These are phyloP conservation scores for Globisporangium recalcitrans DNA, from an alignment of 352 stramenopile species.

Conservation along the genomic window DNA sequence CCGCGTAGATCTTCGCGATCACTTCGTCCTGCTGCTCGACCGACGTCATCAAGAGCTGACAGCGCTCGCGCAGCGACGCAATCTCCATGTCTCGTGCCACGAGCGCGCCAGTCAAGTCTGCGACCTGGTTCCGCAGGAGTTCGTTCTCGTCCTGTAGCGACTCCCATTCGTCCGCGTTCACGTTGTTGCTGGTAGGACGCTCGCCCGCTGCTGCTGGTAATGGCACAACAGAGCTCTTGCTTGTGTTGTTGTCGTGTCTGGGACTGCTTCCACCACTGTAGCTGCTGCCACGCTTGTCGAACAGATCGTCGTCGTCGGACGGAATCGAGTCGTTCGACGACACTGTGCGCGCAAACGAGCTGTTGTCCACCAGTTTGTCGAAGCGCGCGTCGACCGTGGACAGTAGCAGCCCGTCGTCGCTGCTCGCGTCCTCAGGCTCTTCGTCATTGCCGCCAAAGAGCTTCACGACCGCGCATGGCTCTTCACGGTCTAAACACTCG, in stretches of 20 bases:
- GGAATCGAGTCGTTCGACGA: constrained; percentile 21
- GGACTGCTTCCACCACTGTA: too few relatives aligned
- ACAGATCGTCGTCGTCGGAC: constrained; percentile 2
- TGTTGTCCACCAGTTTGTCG: constrained; percentile 7
- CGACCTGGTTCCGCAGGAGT: constrained; percentile 42
- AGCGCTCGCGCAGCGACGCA: constrained; percentile 52
- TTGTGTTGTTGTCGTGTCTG: constrained; percentile 2
- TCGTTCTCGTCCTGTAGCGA: constrained; percentile 38
- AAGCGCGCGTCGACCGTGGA: constrained; percentile 9
- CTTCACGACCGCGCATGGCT: constrained; percentile 1
- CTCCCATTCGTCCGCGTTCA: constrained; percentile 21
- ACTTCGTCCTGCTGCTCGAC: constrained; percentile 76
- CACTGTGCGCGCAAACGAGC: constrained; percentile 14
- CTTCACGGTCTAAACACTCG: background rate
- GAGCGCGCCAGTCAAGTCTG: constrained; percentile 62
- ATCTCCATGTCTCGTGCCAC: constrained; percentile 77
- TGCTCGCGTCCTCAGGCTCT: constrained; percentile 14
- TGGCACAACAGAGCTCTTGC: background rate
- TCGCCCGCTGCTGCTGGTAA: background rate
- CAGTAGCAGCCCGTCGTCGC: constrained; percentile 2
- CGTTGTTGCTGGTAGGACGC: background rate
- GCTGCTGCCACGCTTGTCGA: constrained; percentile 10
- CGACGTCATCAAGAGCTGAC: constrained; percentile 45
- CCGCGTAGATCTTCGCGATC: constrained; percentile 75
- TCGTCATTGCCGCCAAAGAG: constrained; percentile 1